These are phyloP conservation scores for Coleophoma cylindrospora DNA, from an alignment of 2,329 filamentous ascomycete species.

Conservation along the genomic window DNA sequence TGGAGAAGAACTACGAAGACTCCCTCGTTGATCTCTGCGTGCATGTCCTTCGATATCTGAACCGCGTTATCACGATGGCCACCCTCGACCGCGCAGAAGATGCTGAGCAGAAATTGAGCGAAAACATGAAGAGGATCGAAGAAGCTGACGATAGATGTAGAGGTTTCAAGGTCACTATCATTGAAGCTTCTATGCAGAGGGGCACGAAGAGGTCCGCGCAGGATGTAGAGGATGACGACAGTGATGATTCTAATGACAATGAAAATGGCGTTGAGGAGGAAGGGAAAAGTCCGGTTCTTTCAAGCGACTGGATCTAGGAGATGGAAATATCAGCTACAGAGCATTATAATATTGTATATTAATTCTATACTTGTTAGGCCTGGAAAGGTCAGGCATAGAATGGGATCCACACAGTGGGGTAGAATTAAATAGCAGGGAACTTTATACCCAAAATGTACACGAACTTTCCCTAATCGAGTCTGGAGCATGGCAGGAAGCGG, in stretches of 20 bases:
- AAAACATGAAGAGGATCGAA: neutral
- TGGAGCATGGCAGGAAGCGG: no score
- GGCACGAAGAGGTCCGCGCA: neutral
- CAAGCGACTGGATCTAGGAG: no score
- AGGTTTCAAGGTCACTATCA: neutral
- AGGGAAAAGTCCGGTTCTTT: no score
- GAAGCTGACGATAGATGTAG: neutral
- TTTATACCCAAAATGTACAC: no score
- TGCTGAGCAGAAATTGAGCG: neutral
- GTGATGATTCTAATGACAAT: neutral
- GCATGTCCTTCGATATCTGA: constrained; percentile 3
- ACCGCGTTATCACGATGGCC: neutral
- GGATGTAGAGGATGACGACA: neutral
- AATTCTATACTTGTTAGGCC: no score
- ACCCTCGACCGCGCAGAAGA: neutral
- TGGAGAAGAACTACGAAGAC: constrained; percentile 6
- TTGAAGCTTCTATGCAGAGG: neutral
- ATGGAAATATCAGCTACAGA: no score
- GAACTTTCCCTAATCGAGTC: no score
- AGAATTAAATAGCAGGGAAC: no score
- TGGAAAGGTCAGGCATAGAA: no score
- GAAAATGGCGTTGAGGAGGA: no score
- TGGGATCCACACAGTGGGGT: no score
- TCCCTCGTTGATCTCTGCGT: constrained; percentile 7
- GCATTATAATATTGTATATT: no score